Base-by-base conservation (phyloP, 2,329 filamentous ascomycete species). In the Phyllosticta capitalensis region DNA sequence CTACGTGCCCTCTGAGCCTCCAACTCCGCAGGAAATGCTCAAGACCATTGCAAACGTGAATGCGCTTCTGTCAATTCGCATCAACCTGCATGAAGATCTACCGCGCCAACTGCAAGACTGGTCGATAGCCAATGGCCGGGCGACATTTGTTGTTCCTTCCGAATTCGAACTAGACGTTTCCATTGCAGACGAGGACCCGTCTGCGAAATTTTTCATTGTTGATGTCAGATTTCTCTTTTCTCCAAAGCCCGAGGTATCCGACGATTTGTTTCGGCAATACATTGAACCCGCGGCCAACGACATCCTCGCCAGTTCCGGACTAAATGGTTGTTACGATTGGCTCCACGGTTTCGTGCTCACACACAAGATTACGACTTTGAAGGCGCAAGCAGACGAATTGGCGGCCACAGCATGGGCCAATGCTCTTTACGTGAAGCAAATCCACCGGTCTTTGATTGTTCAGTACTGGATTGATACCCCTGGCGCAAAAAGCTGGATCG, bases 131-230 rank as follows among this genome's bases (percentile, higher is more conserved):
- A 88, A 90, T 56, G 94, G 95, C n/a, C 85, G 92, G 54, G 92
- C 89, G 6, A 97, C 91, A 0, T 99, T 99, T 71, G 82, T 78
- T 53, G 88, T 97, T 1, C 77, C 83, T 2, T 83, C 83, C 57
- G 92, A 97, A 71, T 96, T 96, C 67, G 92, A 97, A 71, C 83
- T 97, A 20, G 94, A 97, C 69, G 81, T 99, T 56, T 92, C 91
- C 0, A 88, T 97, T 63, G 90, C 89, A 19, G 88, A 92, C 65
- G 92, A 97, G 68, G 87, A 94, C 64, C 83, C 86, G 19, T 79
- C 85, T 30, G 87, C 88, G 58, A 92, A 95, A 67, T 95, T 95
- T 69, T 96, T 88, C 80, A 96, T 97, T 69, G 89, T 97, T 63
- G 92, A 97, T 71, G 85, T 97, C 67, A 84, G 92, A 61, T 91